phyloP scores from a whole-genome alignment of 306 rosid genomes.

The Comarum palustre region DNA sequence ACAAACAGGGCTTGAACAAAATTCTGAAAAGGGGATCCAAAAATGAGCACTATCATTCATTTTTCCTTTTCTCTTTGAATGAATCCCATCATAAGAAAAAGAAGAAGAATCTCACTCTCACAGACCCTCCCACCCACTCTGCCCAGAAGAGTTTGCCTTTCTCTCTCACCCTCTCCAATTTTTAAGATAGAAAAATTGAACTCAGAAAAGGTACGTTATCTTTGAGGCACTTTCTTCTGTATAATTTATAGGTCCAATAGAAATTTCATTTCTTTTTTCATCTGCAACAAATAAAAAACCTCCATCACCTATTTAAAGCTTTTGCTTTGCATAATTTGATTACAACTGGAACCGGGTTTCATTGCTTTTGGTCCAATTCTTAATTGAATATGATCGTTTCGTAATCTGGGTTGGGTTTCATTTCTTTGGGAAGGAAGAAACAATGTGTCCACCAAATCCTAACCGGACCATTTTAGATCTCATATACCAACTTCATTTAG shows the following conservation, averaged over 20 bases:
- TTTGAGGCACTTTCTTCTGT: constrained; percentile 3
- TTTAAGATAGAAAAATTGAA: constrained; percentile 11
- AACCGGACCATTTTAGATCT: constrained; percentile 2
- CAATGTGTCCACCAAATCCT: constrained; percentile 9
- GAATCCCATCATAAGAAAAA: constrained; percentile 40
- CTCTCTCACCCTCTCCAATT: constrained; percentile 10
- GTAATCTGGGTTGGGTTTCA: constrained; percentile 22
- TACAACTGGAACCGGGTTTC: constrained; percentile 36
- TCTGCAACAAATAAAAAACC: constrained; percentile 28
- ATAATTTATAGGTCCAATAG: neutral
- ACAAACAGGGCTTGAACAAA: constrained; percentile 72
- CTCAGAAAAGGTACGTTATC: constrained; percentile 11
- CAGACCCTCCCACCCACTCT: constrained; percentile 30
- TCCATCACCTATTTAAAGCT: constrained; percentile 7
- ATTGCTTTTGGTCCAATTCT: constrained; percentile 35
- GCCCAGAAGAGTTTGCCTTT: constrained; percentile 8
- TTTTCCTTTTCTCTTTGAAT: constrained; percentile 16
- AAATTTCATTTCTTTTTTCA: constrained; percentile 11
- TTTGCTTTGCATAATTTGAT: constrained; percentile 25
- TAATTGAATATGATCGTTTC: constrained; percentile 23
- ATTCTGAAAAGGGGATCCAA: constrained; percentile 42
- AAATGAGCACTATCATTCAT: constrained; percentile 31
- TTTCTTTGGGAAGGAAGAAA: constrained; percentile 3
- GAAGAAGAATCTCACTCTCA: constrained; percentile 15
- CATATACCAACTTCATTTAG: neutral